Evolutionary conservation across 495 filamentous ascomycete species (phyloP), one percentile per base, ranked within the genome.

Genomic region (Lophiostoma macrostomum): DNA sequence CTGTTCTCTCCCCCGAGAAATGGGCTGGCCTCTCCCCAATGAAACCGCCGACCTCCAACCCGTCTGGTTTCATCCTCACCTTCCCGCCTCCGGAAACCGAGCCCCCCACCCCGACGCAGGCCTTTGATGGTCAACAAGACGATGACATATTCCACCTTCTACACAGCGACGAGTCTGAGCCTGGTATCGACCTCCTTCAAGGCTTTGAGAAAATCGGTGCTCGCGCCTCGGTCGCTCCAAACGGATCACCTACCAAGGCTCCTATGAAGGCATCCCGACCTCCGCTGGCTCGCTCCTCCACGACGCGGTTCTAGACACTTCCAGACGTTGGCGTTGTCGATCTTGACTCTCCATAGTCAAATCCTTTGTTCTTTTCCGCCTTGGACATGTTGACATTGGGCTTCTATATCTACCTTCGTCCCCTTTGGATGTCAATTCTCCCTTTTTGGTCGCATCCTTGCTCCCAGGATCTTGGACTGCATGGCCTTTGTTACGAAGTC

Each of bases 161-260:
- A 56, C 67, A 60, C 65, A 66, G 70, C 19, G 80, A 83, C 24
- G 80, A 77, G 25, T 75, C 78, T 36, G 80, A 76, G 39, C 47
- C 47, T 58, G 69, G 73, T 6, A 57, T 73, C 0, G 80, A 96
- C 69, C 83, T 97, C 48, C 76, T 91, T 44, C 86, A 90, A 65
- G 90, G 89, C 5, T 95, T 96, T 62, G 84, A 89, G 67, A 90
- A 88, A 69, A 96, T 95, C 68, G 89, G 89, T 49, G 81, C 64
- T 13, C 19, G 49, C 6, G n/a, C 50, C 14, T 36, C 44, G 6
- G 54, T 63, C 14, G 52, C 60, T 13, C 41, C 50, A 6, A 64
- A 59, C 28, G 60, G 60, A 16, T 59, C 56, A 3, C 60, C 60
- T 14, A 11, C 32, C 10, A 64, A 60, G 56, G 31, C 28, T 12